Evolutionary conservation across 495 filamentous ascomycete genomes (phyloP).

Genomic region (Ascodesmis nigricans): DNA sequence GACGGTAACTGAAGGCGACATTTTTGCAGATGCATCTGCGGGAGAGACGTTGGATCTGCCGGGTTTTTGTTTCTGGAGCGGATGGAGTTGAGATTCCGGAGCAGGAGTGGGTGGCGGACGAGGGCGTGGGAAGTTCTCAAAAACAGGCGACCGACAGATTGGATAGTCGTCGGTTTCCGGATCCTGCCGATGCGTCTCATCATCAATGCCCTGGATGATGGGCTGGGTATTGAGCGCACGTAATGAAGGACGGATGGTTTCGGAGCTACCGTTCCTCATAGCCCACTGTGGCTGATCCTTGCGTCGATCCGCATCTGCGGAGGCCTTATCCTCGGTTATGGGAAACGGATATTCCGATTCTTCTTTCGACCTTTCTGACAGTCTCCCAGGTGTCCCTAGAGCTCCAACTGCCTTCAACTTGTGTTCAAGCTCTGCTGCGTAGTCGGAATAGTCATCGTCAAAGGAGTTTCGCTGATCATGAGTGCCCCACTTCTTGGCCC

Average conservation of each 20-base stretch:
- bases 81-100: too few species aligned
- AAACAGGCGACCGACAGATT: constrained; percentile 18
- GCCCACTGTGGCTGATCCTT: not conserved
- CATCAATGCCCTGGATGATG: constrained; percentile 6
- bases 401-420: constrained; percentile 10
- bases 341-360: constrained; percentile 17
- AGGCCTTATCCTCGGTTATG: constrained; percentile 6
- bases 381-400: constrained; percentile 10
- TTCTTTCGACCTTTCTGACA: constrained; percentile 14
- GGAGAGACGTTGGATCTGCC: too few species aligned
- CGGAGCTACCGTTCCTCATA: constrained; percentile 16
- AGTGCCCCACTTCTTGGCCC: constrained; percentile 4
- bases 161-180: constrained; percentile 16
- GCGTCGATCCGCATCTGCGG: constrained; percentile 3
- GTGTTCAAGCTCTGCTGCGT: constrained; percentile 13
- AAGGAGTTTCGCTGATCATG: constrained; percentile 13
- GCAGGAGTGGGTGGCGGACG: not conserved
- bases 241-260: constrained; percentile 20
- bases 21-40: too few species aligned
- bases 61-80: too few species aligned
- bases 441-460: constrained; percentile 16
- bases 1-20: too few species aligned
- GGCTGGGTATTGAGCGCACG: constrained; percentile 17
- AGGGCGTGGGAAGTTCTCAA: constrained; percentile 12
- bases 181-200: constrained; percentile 3